These are phyloP conservation scores for Yamadazyma triangularis DNA, from an alignment of 1,139 yeast species.

Conservation along the genomic window DNA sequence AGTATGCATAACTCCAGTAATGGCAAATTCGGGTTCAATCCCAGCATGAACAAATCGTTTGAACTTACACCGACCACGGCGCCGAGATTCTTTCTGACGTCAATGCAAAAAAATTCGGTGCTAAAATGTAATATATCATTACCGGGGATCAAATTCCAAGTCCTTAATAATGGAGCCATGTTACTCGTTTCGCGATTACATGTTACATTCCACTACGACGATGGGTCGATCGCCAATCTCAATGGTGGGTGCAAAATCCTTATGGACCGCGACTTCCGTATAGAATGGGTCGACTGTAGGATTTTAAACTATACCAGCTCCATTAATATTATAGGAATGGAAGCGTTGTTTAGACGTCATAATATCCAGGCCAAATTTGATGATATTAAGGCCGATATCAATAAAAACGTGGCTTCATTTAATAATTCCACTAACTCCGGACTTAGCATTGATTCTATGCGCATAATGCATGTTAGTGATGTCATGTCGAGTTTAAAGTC, in stretches of 20 bases:
- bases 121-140: constrained; percentile 53
- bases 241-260: constrained; percentile 56
- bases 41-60: constrained; percentile 41
- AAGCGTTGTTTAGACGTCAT: constrained; percentile 10
- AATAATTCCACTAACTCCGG: constrained; percentile 44
- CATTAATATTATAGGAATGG: constrained; percentile 21
- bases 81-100: constrained; percentile 60
- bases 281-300: constrained; percentile 69
- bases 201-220: constrained; percentile 53
- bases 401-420: constrained; percentile 18
- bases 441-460: constrained; percentile 42
- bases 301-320: constrained; percentile 30
- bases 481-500: constrained; percentile 68
- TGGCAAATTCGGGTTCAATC: not conserved
- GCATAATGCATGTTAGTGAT: constrained; percentile 71
- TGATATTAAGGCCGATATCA: not conserved
- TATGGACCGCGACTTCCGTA: constrained; percentile 56
- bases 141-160: constrained; percentile 64
- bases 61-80: constrained; percentile 62
- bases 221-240: constrained; percentile 66
- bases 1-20: not conserved
- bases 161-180: constrained; percentile 61
- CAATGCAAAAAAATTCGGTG: constrained; percentile 46
- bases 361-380: not conserved
- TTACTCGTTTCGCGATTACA: constrained; percentile 56